A percentile compares a stretch with the other conserved stretches of the same genome.
These are phyloP conservation scores for Kappamyces sp. DNA, from an alignment of 192 early-diverging fungal genomes.

Conservation along the genomic window DNA sequence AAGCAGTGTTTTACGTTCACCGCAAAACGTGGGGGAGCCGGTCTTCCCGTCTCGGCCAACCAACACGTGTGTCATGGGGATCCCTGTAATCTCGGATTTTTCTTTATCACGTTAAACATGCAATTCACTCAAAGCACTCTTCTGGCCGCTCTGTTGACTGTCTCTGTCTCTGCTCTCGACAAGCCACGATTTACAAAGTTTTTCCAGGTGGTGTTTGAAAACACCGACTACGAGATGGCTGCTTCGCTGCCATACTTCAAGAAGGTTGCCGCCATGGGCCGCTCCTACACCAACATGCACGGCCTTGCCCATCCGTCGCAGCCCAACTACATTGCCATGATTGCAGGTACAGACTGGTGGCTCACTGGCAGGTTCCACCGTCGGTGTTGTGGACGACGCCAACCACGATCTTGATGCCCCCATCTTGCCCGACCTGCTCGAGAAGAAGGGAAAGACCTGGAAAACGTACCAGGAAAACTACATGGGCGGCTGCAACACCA, in stretches of 20 bases:
- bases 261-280: slow-evolving; percentile 29
- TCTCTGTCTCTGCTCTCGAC: too few species aligned
- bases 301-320: slow-evolving; percentile 56
- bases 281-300: slow-evolving; percentile 52
- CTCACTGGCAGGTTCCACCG: slow-evolving; percentile 24
- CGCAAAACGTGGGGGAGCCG: too few species aligned
- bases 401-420: slow-evolving; percentile 33
- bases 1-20: too few species aligned
- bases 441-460: slow-evolving; percentile 52
- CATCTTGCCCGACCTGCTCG: slow-evolving; percentile 47
- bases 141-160: too few species aligned
- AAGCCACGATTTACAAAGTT: slow-evolving; percentile 5
- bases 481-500: slow-evolving; percentile 46
- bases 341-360: slow-evolving; percentile 15
- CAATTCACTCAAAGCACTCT: too few species aligned
- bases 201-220: slow-evolving; percentile 26
- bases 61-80: too few species aligned
- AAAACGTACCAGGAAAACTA: slow-evolving; percentile 61
- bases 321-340: slow-evolving; percentile 67
- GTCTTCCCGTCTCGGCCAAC: too few species aligned
- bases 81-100: too few species aligned
- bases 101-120: background rate
- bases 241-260: slow-evolving; percentile 26
- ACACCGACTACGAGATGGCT: slow-evolving; percentile 25
- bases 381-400: slow-evolving; percentile 38